Evolutionary conservation across 371 early-diverging fungal species (phyloP).

Genomic region (Globomyces sp.): DNA sequence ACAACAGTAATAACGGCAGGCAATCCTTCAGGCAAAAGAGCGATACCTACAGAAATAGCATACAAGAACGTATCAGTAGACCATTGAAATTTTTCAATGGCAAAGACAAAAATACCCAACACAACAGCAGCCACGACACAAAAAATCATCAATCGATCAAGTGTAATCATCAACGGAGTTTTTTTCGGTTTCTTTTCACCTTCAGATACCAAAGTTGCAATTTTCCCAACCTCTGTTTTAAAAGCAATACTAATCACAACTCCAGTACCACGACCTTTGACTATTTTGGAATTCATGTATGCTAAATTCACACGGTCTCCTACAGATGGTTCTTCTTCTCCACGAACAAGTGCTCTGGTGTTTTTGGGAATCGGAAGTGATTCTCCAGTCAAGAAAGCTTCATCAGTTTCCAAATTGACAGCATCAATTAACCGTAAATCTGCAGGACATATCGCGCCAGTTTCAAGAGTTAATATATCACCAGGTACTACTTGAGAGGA

Average conservation of each 20-base stretch:
- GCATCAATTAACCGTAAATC: constrained; percentile 68
- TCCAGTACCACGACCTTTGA: constrained; percentile 75
- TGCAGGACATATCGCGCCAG: constrained; percentile 87
- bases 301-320: constrained; percentile 80
- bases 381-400: constrained; percentile 89
- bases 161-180: constrained; percentile 82
- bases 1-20: constrained; percentile 62
- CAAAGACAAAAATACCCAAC: too few relatives aligned
- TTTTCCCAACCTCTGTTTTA: constrained; percentile 80
- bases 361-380: constrained; percentile 73
- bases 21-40: constrained; percentile 86
- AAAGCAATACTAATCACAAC: constrained; percentile 83
- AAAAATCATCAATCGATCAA: constrained; percentile 64
- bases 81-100: too few relatives aligned
- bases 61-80: too few relatives aligned
- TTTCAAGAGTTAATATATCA: constrained; percentile 73
- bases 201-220: constrained; percentile 82
- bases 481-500: constrained; percentile 83
- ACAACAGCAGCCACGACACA: too few relatives aligned
- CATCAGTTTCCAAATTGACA: constrained; percentile 78
- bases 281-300: constrained; percentile 85
- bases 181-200: constrained; percentile 60
- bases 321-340: constrained; percentile 53
- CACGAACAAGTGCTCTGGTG: constrained; percentile 48
- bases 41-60: background rate